Conservation (phyloP, 2,329 filamentous ascomycete species). For the Cercospora janseana region DNA sequence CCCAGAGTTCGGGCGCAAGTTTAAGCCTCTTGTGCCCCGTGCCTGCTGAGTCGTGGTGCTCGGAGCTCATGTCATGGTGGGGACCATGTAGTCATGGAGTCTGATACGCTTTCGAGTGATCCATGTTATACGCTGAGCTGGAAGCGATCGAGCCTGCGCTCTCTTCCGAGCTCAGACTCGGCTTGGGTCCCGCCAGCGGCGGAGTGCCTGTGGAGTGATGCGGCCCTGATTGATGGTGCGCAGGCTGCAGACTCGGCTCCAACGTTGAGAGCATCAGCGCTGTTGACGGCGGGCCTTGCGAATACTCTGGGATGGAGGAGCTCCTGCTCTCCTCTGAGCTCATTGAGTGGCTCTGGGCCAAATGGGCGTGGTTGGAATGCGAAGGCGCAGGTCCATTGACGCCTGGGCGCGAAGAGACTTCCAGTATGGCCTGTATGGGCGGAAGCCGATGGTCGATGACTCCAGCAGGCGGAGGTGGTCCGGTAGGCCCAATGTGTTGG, state of each 20-base stretch:
- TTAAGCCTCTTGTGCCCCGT: slow-evolving; percentile 4
- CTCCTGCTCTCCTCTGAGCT: slow-evolving; percentile 27
- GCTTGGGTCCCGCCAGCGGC: slow-evolving; percentile 5
- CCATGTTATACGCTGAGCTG: slow-evolving; percentile 14
- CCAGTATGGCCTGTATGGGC: slow-evolving; percentile 27
- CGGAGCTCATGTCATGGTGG: neutral
- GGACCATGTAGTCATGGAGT: slow-evolving; percentile 20
- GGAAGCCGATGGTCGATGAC: slow-evolving; percentile 25
- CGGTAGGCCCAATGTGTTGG: slow-evolving; percentile 7
- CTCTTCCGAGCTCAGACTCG: slow-evolving; percentile 26
- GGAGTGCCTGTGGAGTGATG: slow-evolving; percentile 8
- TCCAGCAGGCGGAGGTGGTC: slow-evolving; percentile 6
- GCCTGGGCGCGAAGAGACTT: slow-evolving; percentile 17
- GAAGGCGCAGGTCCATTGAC: neutral
- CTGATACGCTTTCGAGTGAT: slow-evolving; percentile 21
- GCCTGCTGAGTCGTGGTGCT: neutral
- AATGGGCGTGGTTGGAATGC: slow-evolving; percentile 13
- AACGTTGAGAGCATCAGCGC: slow-evolving; percentile 8
- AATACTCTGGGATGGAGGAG: slow-evolving; percentile 18
- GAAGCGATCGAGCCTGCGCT: slow-evolving; percentile 23
- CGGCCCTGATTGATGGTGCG: neutral
- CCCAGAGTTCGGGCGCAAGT: slow-evolving; percentile 5
- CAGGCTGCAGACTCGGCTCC: slow-evolving; percentile 8
- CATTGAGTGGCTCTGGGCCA: slow-evolving; percentile 24
- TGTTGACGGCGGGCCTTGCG: neutral